These are phyloP conservation scores for Talaromyces marneffei DNA, from an alignment of 2,329 filamentous ascomycete genomes.

Conservation along the genomic window DNA sequence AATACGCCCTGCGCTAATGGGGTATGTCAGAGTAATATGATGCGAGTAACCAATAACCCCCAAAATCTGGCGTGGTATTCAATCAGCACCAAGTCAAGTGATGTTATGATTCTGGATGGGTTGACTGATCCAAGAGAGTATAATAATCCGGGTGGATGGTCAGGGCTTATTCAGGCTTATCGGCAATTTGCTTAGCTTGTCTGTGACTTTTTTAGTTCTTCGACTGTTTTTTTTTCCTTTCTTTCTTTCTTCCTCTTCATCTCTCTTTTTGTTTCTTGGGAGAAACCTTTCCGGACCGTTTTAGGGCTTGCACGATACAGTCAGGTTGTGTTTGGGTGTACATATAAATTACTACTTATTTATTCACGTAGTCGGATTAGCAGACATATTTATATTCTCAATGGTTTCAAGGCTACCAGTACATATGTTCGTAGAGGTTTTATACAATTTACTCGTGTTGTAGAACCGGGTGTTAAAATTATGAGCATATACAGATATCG, in stretches of 20 bases:
- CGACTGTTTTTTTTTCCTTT: not conserved
- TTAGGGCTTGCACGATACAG: not conserved
- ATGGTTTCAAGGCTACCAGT: not conserved
- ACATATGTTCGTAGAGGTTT: not conserved
- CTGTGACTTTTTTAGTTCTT: too few relatives aligned
- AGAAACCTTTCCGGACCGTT: not conserved
- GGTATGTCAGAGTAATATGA: constrained; percentile 29
- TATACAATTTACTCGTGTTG: too few relatives aligned
- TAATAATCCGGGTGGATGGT: constrained; percentile 29
- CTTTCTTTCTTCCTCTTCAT: not conserved
- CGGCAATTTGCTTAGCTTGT: constrained; percentile 1
- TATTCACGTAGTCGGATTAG: not conserved
- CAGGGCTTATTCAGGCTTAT: constrained; percentile 26
- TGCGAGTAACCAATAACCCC: constrained; percentile 25
- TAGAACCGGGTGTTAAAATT: too few relatives aligned
- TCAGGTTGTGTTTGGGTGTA: not conserved
- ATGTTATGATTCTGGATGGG: constrained; percentile 27
- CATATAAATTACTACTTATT: not conserved
- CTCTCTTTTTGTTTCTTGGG: not conserved
- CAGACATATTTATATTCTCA: not conserved
- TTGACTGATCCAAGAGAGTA: constrained; percentile 21
- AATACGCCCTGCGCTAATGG: constrained; percentile 24
- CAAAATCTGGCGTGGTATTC: constrained; percentile 27
- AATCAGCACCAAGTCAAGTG: constrained; percentile 25
- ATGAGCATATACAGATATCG: too few relatives aligned